Percentiles rank a stretch among this genome's conserved stretches.
Conservation (phyloP, 345 rosid genomes). For the Arabidopsis thaliana region DNA sequence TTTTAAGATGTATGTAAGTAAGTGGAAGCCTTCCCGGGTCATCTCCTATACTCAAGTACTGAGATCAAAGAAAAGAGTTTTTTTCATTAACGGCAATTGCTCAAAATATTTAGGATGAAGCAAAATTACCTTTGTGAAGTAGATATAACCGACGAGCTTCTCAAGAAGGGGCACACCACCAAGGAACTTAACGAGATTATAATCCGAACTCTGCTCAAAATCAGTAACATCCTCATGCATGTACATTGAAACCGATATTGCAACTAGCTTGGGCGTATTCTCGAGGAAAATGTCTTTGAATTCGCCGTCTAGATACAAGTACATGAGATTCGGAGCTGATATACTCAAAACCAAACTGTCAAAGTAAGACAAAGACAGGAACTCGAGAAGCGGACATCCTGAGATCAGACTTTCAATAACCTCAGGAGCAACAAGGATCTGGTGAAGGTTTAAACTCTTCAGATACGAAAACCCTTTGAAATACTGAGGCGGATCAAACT, state of each 20-base stretch:
- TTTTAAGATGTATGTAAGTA: constrained; percentile 63
- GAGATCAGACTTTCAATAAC: constrained; percentile 78
- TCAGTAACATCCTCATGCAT: constrained; percentile 88
- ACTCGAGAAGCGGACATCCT: constrained; percentile 82
- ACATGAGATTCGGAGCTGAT: constrained; percentile 78
- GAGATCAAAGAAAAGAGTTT: neutral
- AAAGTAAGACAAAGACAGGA: constrained; percentile 71
- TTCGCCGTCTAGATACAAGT: constrained; percentile 86
- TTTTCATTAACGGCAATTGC: neutral
- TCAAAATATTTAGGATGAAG: constrained; percentile 8
- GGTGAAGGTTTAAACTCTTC: constrained; percentile 75
- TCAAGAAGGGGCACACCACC: constrained; percentile 81
- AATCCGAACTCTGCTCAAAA: constrained; percentile 77
- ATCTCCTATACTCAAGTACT: constrained; percentile 94
- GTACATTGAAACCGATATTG: constrained; percentile 80
- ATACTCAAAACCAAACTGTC: constrained; percentile 76
- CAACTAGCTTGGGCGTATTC: constrained; percentile 71
- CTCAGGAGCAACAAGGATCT: constrained; percentile 75
- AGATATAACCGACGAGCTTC: constrained; percentile 77
- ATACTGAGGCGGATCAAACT: constrained; percentile 68
- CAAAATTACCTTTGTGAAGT: constrained; percentile 82
- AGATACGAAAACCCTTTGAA: constrained; percentile 77
- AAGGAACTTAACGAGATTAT: constrained; percentile 81
- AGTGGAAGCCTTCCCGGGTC: constrained; percentile 63
- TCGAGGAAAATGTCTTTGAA: constrained; percentile 78